These are phyloP conservation scores for Gnaphalium uliginosum DNA, from an alignment of 129 eudicot genomes.

Conservation along the genomic window DNA sequence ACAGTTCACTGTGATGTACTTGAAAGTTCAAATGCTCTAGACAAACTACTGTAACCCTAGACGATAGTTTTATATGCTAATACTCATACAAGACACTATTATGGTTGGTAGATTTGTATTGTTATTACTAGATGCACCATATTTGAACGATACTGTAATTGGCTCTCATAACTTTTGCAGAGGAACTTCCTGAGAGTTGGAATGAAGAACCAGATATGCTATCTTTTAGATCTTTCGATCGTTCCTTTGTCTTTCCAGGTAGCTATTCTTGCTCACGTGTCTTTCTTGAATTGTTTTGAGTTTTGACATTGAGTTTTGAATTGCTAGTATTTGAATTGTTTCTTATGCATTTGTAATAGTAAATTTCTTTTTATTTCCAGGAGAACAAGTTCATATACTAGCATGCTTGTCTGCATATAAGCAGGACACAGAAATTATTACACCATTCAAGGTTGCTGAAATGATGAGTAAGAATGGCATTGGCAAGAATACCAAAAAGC, in stretches of 20 bases:
- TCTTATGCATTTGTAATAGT: background rate
- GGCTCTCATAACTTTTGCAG: conserved; percentile 38
- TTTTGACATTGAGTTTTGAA: background rate
- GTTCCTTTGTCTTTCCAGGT: conserved; percentile 94
- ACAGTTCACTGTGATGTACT: background rate
- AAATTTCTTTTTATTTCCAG: conserved; percentile 36
- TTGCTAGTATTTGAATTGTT: background rate
- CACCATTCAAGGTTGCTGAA: conserved; percentile 97
- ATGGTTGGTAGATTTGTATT: background rate
- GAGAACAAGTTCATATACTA: conserved; percentile 83
- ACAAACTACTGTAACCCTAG: background rate
- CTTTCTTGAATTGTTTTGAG: conserved; percentile 5
- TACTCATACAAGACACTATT: background rate
- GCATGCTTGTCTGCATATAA: conserved; percentile 84
- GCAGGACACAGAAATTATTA: conserved; percentile 81
- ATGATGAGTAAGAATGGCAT: conserved; percentile 62
- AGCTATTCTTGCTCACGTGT: conserved; percentile 13
- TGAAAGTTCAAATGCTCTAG: background rate
- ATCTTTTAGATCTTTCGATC: conserved; percentile 73
- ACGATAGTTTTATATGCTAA: background rate
- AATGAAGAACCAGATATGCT: conserved; percentile 61
- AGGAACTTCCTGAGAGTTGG: conserved; percentile 83
- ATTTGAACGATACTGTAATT: conserved; percentile 6
- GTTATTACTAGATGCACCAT: background rate
- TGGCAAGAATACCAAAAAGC: conserved; percentile 45